Base-by-base conservation (phyloP, 2,329 filamentous ascomycete genomes). In the Ophiognomonia clavigignenti-juglandacearum region DNA sequence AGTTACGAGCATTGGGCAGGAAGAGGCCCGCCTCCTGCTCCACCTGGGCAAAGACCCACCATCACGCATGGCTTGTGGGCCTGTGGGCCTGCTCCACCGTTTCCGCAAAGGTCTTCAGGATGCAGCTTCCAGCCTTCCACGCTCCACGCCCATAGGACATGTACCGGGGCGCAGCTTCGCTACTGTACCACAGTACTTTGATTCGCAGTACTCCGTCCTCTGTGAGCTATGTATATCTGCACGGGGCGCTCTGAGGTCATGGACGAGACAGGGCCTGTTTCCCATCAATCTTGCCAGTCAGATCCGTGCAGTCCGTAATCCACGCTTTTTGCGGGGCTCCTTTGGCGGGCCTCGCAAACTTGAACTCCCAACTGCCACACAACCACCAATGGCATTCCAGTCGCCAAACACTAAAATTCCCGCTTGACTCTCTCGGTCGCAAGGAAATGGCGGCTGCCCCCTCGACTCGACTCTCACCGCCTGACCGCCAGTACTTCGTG, bases 391-490 rank as follows among this genome's bases (percentile, higher is more conserved):
- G 20, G 39, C 24, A 40, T 20, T 22, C 41, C 38, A 35, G 31
- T 45, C 22, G 18, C 24, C 23, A 42, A 24, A 31, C 27, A 49
- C 35, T 39, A 41, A 39, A 35, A 42, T 31, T 41, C 39, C 41
- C 42, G 24, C 42, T 49, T 44, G 50, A 35, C 35, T 32, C 42
- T n/a, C n/a, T 49, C 27, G 40, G 19, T 37, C 46, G 43, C 41
- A 36, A 49, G 47, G 47, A 37, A 41, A 32, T 41, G 42, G 11
- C 20, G 11, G 42, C 10, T 13, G 11, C 16, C 19, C 32, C 34
- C 35, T 39, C 43, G 36, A 49, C 35, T n/a, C n/a, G n/a, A n/a
- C n/a, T n/a, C 35, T 41, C 50, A 52, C 50, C 50, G 50, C 50
- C 42, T 52, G 46, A 45, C 46, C 39, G 39, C 29, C 24, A 38